Evolutionary conservation across 768 basidiomycete species (phyloP), one percentile per base, ranked within the genome.

Genomic region (Myochromella boudieri): DNA sequence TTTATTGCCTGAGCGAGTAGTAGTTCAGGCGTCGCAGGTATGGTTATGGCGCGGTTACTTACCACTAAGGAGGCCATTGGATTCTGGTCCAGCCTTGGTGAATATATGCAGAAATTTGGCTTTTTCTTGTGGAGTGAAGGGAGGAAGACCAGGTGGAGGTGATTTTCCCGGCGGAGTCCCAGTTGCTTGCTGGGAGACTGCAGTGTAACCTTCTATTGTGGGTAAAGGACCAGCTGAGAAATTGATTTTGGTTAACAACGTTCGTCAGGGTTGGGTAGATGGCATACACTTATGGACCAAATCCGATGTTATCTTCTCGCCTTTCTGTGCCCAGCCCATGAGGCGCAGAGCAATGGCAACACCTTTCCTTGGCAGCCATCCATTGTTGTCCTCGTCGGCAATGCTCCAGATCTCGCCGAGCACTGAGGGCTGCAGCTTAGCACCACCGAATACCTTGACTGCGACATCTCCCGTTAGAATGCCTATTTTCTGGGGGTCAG

Each of bases 321-420:
- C 93, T 56, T 85, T 85, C 74, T 98, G 97, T 2, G 93, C 89
- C 76, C 89, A 90, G 3, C 89, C 93, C 51, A 99, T 92, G 41
- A 98, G 75, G 47, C 97, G 78, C n/a, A 95, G 74, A 21, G 91
- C 94, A 50, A 88, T 75, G 14, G 91, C 84, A 57, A 93, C 90
- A 34, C 90, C 89, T 61, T 91, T 94, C 54, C 80, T 83, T 9
- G 92, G 85, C 44, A 99, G 79, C 70, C 85, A 93, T 2, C 97
- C 97, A 51, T 90, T 90, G 73, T 97, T 95, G 25, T 94, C 85
- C 45, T 88, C 84, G 72, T 99, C 97, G 40, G 93, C 85, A 48
- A 98, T 70, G 49, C 74, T 80, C 95, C 97, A 99, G 53, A 99
- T 86, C 70, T 97, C 91, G 36, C 95, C 91, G 52, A 99, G 82